phyloP scores from a whole-genome alignment of 2,329 filamentous ascomycete species.

The Metarhizium anisopliae region DNA sequence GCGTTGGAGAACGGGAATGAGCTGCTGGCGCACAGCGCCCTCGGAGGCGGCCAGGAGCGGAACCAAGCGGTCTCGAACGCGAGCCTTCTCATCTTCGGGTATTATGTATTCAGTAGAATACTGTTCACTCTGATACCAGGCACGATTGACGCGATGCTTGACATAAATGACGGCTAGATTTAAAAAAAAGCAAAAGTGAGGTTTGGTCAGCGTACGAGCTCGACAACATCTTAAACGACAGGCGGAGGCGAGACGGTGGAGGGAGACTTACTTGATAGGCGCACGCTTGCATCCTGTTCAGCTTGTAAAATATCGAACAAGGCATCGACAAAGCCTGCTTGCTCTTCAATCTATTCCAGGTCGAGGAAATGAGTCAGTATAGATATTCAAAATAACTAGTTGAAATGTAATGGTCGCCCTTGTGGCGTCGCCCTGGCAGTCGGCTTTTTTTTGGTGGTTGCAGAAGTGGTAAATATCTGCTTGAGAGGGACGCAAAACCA shows the following conservation, averaged over 20 bases:
- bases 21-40: constrained; percentile 78
- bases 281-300: constrained; percentile 77
- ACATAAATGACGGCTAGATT: constrained; percentile 82
- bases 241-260: constrained; percentile 2
- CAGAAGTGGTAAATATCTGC: no score
- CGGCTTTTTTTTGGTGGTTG: no score
- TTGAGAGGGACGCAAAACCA: no score
- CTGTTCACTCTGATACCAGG: constrained; percentile 75
- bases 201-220: constrained; percentile 1
- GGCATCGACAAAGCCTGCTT: constrained; percentile 82
- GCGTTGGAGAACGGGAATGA: constrained; percentile 90
- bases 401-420: not conserved
- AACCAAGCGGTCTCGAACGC: constrained; percentile 79
- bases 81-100: constrained; percentile 78
- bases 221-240: constrained; percentile 1
- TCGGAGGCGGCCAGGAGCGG: constrained; percentile 77
- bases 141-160: constrained; percentile 92
- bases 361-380: constrained; percentile 3
- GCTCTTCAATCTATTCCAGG: constrained; percentile 67
- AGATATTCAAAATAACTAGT: not conserved
- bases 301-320: constrained; percentile 83
- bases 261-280: constrained; percentile 69
- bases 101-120: constrained; percentile 65
- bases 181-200: not conserved
- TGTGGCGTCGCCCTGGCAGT: not conserved